These are phyloP conservation scores for Mrakia gelida DNA, from an alignment of 768 basidiomycete species.

Conservation along the genomic window DNA sequence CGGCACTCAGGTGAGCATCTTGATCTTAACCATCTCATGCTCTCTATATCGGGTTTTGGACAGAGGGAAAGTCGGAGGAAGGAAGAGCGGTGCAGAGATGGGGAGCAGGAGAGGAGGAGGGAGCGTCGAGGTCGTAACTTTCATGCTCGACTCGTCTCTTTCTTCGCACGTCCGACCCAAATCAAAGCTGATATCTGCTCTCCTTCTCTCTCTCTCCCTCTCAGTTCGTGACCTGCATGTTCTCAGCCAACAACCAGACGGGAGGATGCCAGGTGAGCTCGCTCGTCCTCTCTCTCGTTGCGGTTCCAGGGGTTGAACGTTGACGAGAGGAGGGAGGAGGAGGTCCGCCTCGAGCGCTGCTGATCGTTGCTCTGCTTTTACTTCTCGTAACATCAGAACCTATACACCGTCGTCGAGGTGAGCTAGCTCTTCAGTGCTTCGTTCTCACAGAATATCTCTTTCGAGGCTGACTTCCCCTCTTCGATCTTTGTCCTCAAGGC, in stretches of 20 bases:
- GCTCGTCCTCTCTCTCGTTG: not conserved
- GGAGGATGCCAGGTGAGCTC: conserved; percentile 15
- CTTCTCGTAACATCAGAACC: not conserved
- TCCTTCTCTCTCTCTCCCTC: not conserved
- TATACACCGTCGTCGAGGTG: not conserved
- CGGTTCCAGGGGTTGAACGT: not conserved
- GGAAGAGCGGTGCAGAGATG: not conserved
- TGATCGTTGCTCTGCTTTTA: not conserved
- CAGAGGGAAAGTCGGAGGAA: not conserved
- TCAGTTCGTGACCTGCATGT: conserved; percentile 9
- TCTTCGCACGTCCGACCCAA: not conserved
- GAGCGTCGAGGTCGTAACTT: too few relatives aligned
- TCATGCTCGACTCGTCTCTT: not conserved
- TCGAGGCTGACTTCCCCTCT: not conserved
- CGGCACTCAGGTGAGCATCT: not conserved
- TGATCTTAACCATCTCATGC: not conserved
- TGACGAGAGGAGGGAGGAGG: not conserved
- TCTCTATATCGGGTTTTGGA: not conserved
- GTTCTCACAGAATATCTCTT: too few relatives aligned
- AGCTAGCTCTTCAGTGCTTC: not conserved
- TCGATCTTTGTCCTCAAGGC: not conserved
- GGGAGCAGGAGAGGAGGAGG: not conserved
- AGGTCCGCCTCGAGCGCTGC: not conserved
- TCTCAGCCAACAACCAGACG: not conserved
- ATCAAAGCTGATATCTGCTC: not conserved